These are phyloP conservation scores for Cladosporium colombiae DNA, from an alignment of 2,329 filamentous ascomycete genomes.

Conservation along the genomic window DNA sequence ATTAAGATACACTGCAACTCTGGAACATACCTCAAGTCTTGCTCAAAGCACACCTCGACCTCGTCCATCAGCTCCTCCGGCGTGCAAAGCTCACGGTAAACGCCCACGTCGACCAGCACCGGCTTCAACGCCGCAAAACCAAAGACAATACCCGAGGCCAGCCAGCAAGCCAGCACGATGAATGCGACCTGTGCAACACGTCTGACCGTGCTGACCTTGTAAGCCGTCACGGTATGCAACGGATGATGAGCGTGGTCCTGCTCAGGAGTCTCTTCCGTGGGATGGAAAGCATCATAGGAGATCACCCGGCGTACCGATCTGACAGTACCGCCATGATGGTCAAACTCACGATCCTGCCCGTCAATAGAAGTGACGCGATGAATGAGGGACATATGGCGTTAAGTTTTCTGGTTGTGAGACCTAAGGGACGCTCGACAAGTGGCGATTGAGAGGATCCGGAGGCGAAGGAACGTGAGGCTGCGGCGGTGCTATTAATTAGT, in stretches of 20 bases:
- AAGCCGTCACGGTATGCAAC: constrained; percentile 50
- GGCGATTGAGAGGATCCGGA: neutral
- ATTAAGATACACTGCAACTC: neutral
- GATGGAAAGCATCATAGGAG: constrained; percentile 48
- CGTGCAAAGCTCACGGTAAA: constrained; percentile 67
- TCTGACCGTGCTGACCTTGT: constrained; percentile 48
- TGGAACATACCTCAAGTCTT: constrained; percentile 49
- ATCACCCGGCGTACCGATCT: constrained; percentile 44
- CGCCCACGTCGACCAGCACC: constrained; percentile 70
- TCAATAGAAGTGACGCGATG: constrained; percentile 55
- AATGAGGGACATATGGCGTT: constrained; percentile 49
- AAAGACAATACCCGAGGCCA: constrained; percentile 78
- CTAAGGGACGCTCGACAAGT: neutral
- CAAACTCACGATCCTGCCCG: constrained; percentile 48
- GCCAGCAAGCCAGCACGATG: constrained; percentile 71
- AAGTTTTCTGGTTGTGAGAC: neutral
- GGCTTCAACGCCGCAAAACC: constrained; percentile 84
- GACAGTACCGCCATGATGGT: constrained; percentile 24
- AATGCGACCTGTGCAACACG: constrained; percentile 62
- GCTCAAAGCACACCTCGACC: constrained; percentile 57
- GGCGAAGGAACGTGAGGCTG: neutral
- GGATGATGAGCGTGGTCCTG: constrained; percentile 18
- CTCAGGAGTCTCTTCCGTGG: constrained; percentile 15
- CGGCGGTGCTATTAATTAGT: neutral
- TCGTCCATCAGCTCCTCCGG: constrained; percentile 51